Evolutionary conservation across 441 rosid species (phyloP), one percentile per base, ranked within the genome.

Genomic region (Pelargonium fulgidum): DNA sequence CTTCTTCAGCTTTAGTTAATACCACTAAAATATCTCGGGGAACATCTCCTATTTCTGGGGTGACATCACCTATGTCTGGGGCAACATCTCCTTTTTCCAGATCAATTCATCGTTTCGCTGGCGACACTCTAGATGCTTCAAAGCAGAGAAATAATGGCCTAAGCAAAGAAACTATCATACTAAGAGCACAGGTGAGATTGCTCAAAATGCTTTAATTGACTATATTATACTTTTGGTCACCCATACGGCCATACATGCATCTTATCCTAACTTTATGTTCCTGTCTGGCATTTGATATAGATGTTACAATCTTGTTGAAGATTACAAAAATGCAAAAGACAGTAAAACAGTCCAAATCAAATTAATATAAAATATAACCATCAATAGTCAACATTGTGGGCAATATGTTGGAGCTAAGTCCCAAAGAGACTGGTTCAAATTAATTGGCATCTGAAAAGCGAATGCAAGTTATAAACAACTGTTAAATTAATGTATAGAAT

Each of bases 1-100:
- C 87, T 76, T 91, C 88, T 80, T 91, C 99, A 62, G 99, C 97
- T 73, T 93, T 95, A 75, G 95, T 93, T 83, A 96, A 95, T 75
- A 96, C 97, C 65, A 89, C 97, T 52, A 84, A 96, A 87, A 91
- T 93, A 2, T 22, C 29, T 67, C 67, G 89, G 97, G 69, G 96
- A 82, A 88, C 96, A 70, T 91, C 99, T 41, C 96, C 99, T 42
- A 87, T 88, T 80, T 90, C 92, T 67, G 89, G 97, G 69, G 96
- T 96, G 81, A 88, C 96, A 70, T 91, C 99, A 33, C 96, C 99
- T 42, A 90, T 84, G 65, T 93, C 96, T 67, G 89, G 97, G 69
- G 93, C 96, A 82, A 88, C 96, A 70, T 91, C 99, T 41, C 96
- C 99, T 42, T 86, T 88, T 80, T 90, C 92, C 47, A 88, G 97